Conservation (phyloP, 371 early-diverging fungal species). For the Fennellomyces sp. region DNA sequence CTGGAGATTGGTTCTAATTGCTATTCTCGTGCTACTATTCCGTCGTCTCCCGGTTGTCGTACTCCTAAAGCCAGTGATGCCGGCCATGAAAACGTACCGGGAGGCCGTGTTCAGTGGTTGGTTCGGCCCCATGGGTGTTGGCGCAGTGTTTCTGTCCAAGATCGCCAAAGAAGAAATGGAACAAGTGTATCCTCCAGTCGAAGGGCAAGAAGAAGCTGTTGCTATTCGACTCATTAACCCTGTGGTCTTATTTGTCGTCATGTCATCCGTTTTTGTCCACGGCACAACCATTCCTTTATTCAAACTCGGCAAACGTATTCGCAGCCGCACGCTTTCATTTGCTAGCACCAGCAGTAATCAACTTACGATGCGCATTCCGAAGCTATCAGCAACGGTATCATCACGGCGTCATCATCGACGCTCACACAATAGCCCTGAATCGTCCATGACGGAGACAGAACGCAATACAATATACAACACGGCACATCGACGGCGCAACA, state of each 20-base stretch:
- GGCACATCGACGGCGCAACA: constrained; percentile 10
- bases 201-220: constrained; percentile 29
- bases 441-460: constrained; percentile 29
- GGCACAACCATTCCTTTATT: constrained; percentile 83
- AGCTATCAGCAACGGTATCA: not conserved
- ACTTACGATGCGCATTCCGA: constrained; percentile 28
- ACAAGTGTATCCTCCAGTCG: constrained; percentile 20
- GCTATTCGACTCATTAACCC: constrained; percentile 54
- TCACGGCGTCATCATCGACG: constrained; percentile 12
- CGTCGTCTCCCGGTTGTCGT: constrained; percentile 85
- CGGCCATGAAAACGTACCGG: constrained; percentile 70
- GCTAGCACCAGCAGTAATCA: constrained; percentile 32
- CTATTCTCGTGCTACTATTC: constrained; percentile 75
- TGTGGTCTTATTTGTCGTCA: constrained; percentile 73
- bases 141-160: constrained; percentile 82
- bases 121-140: constrained; percentile 94
- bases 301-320: constrained; percentile 52
- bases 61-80: constrained; percentile 66
- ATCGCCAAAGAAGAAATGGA: constrained; percentile 60
- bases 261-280: constrained; percentile 82
- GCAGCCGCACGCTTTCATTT: constrained; percentile 43
- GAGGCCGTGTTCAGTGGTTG: constrained; percentile 96
- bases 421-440: constrained; percentile 7
- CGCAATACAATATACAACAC: constrained; percentile 38
- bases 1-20: constrained; percentile 71